Evolutionary conservation across 1,284 basidiomycete species (phyloP).

Genomic region (Cryptococcus neoformans): DNA sequence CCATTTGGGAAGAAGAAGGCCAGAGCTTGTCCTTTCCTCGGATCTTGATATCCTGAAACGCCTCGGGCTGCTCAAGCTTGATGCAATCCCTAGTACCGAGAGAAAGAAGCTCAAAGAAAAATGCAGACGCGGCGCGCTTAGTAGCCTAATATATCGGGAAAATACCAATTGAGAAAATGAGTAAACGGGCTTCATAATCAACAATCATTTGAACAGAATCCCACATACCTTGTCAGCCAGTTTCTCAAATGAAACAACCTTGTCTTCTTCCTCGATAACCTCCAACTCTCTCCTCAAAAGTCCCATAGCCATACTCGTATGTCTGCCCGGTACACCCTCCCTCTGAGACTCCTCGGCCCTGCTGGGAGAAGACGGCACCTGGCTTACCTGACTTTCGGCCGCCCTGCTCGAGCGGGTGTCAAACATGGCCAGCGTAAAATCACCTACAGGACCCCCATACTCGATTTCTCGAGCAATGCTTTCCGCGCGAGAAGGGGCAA

Average conservation of each 20-base stretch:
- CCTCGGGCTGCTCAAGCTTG: conserved; percentile 65
- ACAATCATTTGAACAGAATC: background rate
- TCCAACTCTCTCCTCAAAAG: conserved; percentile 75
- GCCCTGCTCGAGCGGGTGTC: conserved; percentile 58
- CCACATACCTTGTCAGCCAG: conserved; percentile 65
- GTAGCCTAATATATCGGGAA: conserved; percentile 59
- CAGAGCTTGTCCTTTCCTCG: conserved; percentile 73
- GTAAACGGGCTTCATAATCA: no score
- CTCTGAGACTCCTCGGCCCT: conserved; percentile 59
- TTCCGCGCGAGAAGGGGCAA: conserved; percentile 32
- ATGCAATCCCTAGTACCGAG: conserved; percentile 89
- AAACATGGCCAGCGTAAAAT: conserved; percentile 77
- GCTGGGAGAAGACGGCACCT: conserved; percentile 22
- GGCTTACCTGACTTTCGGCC: conserved; percentile 14
- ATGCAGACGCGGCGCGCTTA: conserved; percentile 84
- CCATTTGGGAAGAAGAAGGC: conserved; percentile 16
- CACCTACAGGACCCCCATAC: conserved; percentile 26
- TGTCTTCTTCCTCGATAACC: conserved; percentile 50
- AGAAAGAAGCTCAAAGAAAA: conserved; percentile 97
- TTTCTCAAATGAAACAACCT: conserved; percentile 66
- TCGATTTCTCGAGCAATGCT: conserved; percentile 53
- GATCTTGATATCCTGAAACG: conserved; percentile 85
- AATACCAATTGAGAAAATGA: no score
- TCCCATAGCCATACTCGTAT: conserved; percentile 84
- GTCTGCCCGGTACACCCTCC: conserved; percentile 43